Conservation (phyloP, 495 filamentous ascomycete genomes). For the Penicillium dipodomyicola region DNA sequence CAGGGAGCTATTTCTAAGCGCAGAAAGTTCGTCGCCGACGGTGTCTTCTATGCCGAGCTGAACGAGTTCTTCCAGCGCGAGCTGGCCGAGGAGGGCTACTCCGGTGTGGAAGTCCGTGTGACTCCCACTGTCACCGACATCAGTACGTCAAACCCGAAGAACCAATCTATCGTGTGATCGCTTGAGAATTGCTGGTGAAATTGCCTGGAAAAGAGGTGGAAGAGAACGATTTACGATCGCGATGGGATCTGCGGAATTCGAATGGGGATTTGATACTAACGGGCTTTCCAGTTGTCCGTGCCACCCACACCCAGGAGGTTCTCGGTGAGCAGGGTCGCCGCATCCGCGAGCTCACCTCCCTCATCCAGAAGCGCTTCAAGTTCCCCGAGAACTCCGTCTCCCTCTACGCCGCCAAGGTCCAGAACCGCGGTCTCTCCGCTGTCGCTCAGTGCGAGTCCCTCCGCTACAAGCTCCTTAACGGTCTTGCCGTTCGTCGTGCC, state of each 20-base stretch:
- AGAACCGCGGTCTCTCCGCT: slow-evolving; percentile 98
- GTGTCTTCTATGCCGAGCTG: slow-evolving; percentile 99
- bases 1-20: slow-evolving; percentile 87
- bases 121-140: slow-evolving; percentile 99
- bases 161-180: slow-evolving; percentile 12
- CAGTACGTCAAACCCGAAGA: slow-evolving; percentile 56
- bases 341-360: slow-evolving; percentile 98
- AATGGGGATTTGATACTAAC: slow-evolving; percentile 36
- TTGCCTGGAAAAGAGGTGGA: slow-evolving; percentile 12
- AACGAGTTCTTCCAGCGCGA: slow-evolving; percentile 99
- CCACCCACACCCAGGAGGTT: slow-evolving; percentile 99
- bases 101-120: slow-evolving; percentile 98
- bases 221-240: slow-evolving; percentile 7
- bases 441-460: slow-evolving; percentile 99
- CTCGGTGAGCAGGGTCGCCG: slow-evolving; percentile 99
- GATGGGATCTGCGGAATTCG: slow-evolving; percentile 14
- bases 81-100: slow-evolving; percentile 99
- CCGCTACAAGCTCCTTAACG: slow-evolving; percentile 99
- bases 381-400: slow-evolving; percentile 99
- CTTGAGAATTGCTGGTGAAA: slow-evolving; percentile 13
- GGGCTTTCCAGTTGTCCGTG: slow-evolving; percentile 75
- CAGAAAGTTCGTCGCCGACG: slow-evolving; percentile 99
- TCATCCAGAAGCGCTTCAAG: slow-evolving; percentile 99
- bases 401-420: slow-evolving; percentile 99
- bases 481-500: slow-evolving; percentile 92